Conservation (phyloP, 805 yeast species). For the Maudiozyma barnettii region DNA sequence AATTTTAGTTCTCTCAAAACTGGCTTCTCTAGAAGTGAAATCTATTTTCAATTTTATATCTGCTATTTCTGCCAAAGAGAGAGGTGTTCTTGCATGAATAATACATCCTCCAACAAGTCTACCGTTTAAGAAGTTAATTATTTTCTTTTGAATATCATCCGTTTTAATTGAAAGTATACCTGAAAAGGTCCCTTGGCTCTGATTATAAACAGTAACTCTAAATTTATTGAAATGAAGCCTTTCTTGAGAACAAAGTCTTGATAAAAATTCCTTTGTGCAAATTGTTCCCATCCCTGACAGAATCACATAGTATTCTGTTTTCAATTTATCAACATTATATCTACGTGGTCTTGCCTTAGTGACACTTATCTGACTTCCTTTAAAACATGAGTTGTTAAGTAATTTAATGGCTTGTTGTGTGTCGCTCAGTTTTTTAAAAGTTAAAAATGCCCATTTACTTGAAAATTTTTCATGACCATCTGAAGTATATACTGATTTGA, state of each 20-base stretch:
- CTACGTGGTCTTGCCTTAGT: conserved; percentile 16
- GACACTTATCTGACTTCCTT: conserved; percentile 20
- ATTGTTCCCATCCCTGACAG: conserved; percentile 22
- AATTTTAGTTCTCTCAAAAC: background rate
- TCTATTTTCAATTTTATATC: background rate
- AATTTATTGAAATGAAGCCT: conserved; percentile 5
- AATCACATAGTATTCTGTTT: conserved; percentile 8
- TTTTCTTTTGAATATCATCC: conserved; percentile 14
- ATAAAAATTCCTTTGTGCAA: conserved; percentile 22
- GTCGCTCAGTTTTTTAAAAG: conserved; percentile 31
- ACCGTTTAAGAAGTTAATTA: conserved; percentile 16
- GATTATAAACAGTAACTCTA: conserved; percentile 2
- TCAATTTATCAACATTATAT: conserved; percentile 5
- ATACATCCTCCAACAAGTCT: conserved; percentile 24
- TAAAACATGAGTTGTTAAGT: conserved; percentile 24
- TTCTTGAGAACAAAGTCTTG: conserved; percentile 19
- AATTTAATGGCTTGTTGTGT: conserved; percentile 30
- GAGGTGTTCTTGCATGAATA: background rate
- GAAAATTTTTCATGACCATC: conserved; percentile 15
- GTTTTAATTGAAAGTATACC: conserved; percentile 20
- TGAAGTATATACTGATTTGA: conserved; percentile 29
- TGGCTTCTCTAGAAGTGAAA: background rate
- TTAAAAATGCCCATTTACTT: conserved; percentile 34
- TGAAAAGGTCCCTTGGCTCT: conserved; percentile 12
- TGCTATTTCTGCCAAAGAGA: background rate